Percentiles rank a stretch among this genome's conserved stretches.
Evolutionary conservation across 495 filamentous ascomycete species (phyloP).

Genomic region (Aspergillus mulundensis): DNA sequence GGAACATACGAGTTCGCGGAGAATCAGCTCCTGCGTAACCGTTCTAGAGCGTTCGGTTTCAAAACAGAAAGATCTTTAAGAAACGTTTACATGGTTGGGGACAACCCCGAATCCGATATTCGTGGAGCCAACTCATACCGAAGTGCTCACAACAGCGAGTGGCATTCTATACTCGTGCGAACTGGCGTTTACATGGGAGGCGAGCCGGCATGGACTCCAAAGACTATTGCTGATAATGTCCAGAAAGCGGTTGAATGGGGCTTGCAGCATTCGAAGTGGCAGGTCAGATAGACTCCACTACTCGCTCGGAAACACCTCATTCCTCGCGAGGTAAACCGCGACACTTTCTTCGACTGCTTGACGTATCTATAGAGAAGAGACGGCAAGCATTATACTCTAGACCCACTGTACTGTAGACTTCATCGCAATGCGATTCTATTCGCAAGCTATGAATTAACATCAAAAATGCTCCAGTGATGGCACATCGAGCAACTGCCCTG

Average conservation of each 20-base stretch:
- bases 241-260: constrained; percentile 62
- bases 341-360: not conserved
- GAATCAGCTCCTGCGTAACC: constrained; percentile 58
- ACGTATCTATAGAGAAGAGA: not conserved
- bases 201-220: constrained; percentile 51
- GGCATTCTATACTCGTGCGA: constrained; percentile 75
- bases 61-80: constrained; percentile 42
- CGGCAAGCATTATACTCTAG: not conserved
- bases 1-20: constrained; percentile 84
- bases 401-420: constrained; percentile 1
- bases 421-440: not conserved
- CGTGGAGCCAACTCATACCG: constrained; percentile 76
- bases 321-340: not conserved
- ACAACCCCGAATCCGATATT: constrained; percentile 93
- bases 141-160: constrained; percentile 62
- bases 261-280: constrained; percentile 47
- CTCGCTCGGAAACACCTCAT: no score
- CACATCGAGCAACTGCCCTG: no score
- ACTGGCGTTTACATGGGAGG: constrained; percentile 76
- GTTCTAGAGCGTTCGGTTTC: constrained; percentile 41
- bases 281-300: no score
- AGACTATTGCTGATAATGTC: constrained; percentile 63
- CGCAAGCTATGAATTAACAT: not conserved
- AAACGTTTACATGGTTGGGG: constrained; percentile 93
- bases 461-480: not conserved